Evolutionary conservation across 163 green algal species (phyloP).

Genomic region (Scenedesmus sp.): DNA sequence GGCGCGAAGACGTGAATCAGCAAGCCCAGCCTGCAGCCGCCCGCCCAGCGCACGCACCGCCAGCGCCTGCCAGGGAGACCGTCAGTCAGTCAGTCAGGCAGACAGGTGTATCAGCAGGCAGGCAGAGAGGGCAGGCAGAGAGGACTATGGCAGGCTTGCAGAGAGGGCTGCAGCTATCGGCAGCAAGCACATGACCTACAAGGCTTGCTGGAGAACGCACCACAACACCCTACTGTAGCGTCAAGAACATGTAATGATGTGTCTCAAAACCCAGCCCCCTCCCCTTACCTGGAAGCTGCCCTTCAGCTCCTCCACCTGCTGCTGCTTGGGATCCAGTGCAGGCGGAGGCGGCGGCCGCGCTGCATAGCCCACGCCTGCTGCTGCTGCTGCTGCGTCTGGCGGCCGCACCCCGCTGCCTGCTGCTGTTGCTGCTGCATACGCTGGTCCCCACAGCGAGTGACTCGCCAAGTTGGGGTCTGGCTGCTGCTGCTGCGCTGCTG

Average conservation of each 20-base stretch:
- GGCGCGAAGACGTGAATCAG: too few species aligned
- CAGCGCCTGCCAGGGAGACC: neutral
- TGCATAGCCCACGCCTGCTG: neutral
- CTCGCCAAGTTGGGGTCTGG: neutral
- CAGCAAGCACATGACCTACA: too few species aligned
- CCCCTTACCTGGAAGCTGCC: slow-evolving; percentile 22
- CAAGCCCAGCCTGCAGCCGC: slow-evolving; percentile 19
- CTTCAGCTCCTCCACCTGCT: slow-evolving; percentile 38
- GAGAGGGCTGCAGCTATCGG: too few species aligned
- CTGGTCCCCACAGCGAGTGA: slow-evolving; percentile 41
- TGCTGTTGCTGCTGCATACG: slow-evolving; percentile 47
- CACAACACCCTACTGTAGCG: too few species aligned
- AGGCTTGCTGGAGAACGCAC: too few species aligned
- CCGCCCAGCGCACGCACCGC: neutral
- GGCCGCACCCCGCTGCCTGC: slow-evolving; percentile 18
- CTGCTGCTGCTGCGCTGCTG: neutral
- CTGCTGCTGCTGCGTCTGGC: slow-evolving; percentile 30
- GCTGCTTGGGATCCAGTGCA: slow-evolving; percentile 33
- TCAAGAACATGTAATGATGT: neutral
- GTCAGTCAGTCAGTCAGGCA: too few species aligned
- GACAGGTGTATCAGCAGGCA: too few species aligned
- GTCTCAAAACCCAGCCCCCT: neutral
- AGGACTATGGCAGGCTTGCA: too few species aligned
- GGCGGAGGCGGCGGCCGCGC: neutral
- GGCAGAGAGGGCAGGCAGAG: too few species aligned